A percentile compares a stretch with the other conserved stretches of the same genome.
Evolutionary conservation across 768 basidiomycete species (phyloP).

Genomic region (Terana coerulea): DNA sequence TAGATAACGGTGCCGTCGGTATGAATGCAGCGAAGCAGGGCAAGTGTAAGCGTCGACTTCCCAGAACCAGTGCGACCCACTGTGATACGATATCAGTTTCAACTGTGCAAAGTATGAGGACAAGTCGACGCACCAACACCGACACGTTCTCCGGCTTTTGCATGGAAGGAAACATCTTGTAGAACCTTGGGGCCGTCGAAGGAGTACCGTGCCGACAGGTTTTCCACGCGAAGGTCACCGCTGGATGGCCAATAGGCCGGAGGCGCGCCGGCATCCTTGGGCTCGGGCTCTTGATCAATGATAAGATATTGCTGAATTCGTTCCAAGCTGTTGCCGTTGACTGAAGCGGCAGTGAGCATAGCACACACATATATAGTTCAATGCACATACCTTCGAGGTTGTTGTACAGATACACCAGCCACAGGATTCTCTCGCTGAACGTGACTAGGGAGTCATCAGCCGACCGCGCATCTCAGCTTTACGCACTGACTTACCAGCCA

Average conservation of each 20-base stretch:
- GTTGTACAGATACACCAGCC: slow-evolving; percentile 43
- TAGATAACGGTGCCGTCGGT: slow-evolving; percentile 48
- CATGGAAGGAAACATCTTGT: slow-evolving; percentile 46
- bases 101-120: not conserved
- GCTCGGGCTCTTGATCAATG: slow-evolving; percentile 48
- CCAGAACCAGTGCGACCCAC: slow-evolving; percentile 43
- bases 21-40: slow-evolving; percentile 50
- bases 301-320: slow-evolving; percentile 50
- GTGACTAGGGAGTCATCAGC: slow-evolving; percentile 30
- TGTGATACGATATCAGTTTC: slow-evolving; percentile 7
- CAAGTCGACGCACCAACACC: slow-evolving; percentile 37
- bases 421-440: slow-evolving; percentile 56
- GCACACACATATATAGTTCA: not conserved
- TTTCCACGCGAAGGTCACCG: slow-evolving; percentile 47
- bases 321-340: slow-evolving; percentile 32
- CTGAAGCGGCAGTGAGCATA: not conserved
- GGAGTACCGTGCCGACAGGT: slow-evolving; percentile 48
- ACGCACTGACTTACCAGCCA: slow-evolving; percentile 49
- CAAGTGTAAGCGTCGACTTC: slow-evolving; percentile 38
- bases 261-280: slow-evolving; percentile 37
- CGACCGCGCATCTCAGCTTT: not conserved
- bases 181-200: slow-evolving; percentile 54
- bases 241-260: slow-evolving; percentile 63
- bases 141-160: slow-evolving; percentile 52
- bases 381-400: slow-evolving; percentile 34